These are phyloP conservation scores for Colletotrichum eremochloae DNA, from an alignment of 2,329 filamentous ascomycete genomes.

Conservation along the genomic window DNA sequence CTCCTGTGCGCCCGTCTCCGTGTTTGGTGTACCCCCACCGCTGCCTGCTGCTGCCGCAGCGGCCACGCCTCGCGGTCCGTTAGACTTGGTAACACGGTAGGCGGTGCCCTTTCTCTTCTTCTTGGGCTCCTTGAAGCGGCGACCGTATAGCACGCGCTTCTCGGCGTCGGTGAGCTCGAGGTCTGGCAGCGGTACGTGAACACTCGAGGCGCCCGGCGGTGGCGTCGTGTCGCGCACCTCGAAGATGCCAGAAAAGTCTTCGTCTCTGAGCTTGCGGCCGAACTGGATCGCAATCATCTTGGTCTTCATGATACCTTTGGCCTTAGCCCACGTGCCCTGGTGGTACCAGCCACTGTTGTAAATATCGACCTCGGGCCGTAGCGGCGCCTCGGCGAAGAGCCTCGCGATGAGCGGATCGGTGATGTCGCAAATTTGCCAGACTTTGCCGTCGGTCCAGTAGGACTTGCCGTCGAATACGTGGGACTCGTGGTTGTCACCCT, in stretches of 20 bases:
- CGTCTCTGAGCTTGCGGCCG: conserved; percentile 63
- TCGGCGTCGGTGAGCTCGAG: conserved; percentile 55
- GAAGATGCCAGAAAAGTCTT: conserved; percentile 60
- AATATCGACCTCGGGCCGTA: conserved; percentile 70
- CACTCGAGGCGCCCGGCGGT: conserved; percentile 45
- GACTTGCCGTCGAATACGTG: conserved; percentile 88
- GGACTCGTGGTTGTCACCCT: conserved; percentile 58
- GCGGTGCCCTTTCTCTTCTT: conserved; percentile 44
- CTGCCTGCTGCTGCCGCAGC: conserved; percentile 28
- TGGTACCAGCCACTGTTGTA: conserved; percentile 85
- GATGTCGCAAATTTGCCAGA: conserved; percentile 96
- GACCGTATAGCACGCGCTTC: conserved; percentile 51
- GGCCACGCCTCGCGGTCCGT: conserved; percentile 31
- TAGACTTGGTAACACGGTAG: conserved; percentile 43
- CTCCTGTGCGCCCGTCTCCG: conserved; percentile 24
- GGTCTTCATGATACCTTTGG: conserved; percentile 87
- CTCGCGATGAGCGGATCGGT: conserved; percentile 79
- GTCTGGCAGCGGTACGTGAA: conserved; percentile 56
- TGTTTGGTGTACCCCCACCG: background rate
- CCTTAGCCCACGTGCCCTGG: conserved; percentile 84
- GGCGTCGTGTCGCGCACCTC: conserved; percentile 53
- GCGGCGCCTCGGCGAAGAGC: conserved; percentile 74
- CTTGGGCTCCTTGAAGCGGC: conserved; percentile 48
- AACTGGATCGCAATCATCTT: conserved; percentile 81
- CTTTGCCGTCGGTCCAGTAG: conserved; percentile 83